Evolutionary conservation across 2,329 filamentous ascomycete genomes (phyloP), one percentile per base, ranked within the genome.

Genomic region (Apiospora malaysiana): DNA sequence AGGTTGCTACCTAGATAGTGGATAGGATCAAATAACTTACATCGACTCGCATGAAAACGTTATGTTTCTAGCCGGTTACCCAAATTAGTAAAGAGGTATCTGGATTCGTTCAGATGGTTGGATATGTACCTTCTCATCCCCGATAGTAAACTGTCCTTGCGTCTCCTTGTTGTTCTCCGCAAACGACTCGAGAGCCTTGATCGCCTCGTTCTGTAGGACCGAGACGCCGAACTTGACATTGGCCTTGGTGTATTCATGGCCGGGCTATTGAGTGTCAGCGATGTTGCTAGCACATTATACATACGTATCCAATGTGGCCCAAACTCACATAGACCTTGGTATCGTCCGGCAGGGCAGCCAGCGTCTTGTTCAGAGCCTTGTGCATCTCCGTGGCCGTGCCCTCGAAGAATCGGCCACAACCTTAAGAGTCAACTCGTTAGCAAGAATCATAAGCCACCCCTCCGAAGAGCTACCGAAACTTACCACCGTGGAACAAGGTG

Each of bases 221-320:
- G 91, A 92, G 71, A 92, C 83, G 66, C 90, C 91, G 79, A 99
- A 99, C 80, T 94, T 94, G 77, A 96, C 94, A 78, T 99, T 99
- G 68, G 92, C 89, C 82, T 96, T 97, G n/a, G 96, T 99, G 84
- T 99, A 99, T 82, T 98, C 96, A 78, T 99, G 96, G 4, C 96
- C 96, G 23, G 95, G 95, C 92, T 95, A 73, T 27, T 9, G 8
- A 23, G 1, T 12, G 51, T 69, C 27, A 63, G 68, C 8, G 27
- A 21, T 49, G 42, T 25, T 10, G 3, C n/a, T n/a, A n/a, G n/a
- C n/a, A n/a, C n/a, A 37, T 18, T 45, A 9, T 2, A 6, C 12
- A 27, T 37, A n/a, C 25, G 14, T 21, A 7, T 49, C 18, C 45
- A 21, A 21, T 6, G 40, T 46, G 16, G 40, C 14, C 16, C n/a